These are phyloP conservation scores for Spizellomyces punctatus DNA, from an alignment of 192 early-diverging fungal genomes.

Conservation along the genomic window DNA sequence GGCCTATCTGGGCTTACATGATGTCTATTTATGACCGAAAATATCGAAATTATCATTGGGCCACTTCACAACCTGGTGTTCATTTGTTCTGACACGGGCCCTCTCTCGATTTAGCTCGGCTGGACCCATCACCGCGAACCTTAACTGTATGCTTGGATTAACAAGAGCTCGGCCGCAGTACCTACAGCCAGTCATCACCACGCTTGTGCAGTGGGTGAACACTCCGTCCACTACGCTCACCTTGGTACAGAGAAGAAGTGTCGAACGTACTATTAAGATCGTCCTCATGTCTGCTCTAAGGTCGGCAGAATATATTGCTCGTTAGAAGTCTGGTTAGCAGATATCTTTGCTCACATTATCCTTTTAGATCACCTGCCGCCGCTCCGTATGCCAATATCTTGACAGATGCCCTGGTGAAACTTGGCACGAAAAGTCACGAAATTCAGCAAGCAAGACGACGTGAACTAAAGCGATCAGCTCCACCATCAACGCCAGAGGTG, in stretches of 20 bases:
- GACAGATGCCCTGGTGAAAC: constrained; percentile 31
- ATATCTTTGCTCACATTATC: not conserved
- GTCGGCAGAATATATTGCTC: constrained; percentile 10
- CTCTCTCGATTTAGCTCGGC: constrained; percentile 30
- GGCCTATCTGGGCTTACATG: no score
- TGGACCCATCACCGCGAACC: constrained; percentile 39
- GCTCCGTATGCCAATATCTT: constrained; percentile 24
- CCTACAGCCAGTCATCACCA: constrained; percentile 14
- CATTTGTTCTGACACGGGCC: not conserved
- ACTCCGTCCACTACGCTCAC: constrained; percentile 12
- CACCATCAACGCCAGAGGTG: not conserved
- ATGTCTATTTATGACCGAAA: no score
- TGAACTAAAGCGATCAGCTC: constrained; percentile 23
- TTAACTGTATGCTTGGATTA: constrained; percentile 42
- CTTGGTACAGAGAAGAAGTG: constrained; percentile 30
- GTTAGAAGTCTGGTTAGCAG: no score
- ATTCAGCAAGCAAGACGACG: constrained; percentile 25
- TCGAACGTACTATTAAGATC: constrained; percentile 45
- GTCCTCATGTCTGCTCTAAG: constrained; percentile 38
- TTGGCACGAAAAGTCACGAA: constrained; percentile 50
- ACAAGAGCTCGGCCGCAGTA: constrained; percentile 32
- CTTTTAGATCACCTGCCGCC: constrained; percentile 19
- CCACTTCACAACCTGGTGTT: no score
- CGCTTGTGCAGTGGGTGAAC: constrained; percentile 33
- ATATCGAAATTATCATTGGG: no score